Percentiles rank a stretch among this genome's conserved stretches.
Evolutionary conservation across 331 rosid genomes (phyloP).

Genomic region (Acacia concinna): DNA sequence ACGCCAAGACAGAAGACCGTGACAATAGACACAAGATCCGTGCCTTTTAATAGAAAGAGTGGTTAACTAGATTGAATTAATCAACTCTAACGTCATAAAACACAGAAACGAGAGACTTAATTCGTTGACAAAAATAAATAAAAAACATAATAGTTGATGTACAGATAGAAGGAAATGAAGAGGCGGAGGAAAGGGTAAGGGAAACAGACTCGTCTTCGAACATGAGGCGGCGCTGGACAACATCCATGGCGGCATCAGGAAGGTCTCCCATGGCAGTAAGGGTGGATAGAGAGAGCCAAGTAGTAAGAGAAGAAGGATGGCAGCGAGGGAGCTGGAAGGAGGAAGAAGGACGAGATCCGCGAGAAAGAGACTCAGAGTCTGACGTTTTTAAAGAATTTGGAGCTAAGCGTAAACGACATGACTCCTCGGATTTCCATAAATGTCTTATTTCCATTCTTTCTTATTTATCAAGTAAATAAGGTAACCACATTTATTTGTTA

Average conservation of each 20-base stretch:
- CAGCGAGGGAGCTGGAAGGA: not conserved
- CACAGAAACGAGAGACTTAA: no score
- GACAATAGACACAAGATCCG: not conserved
- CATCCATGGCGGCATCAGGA: conserved; percentile 88
- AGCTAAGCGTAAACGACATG: conserved; percentile 25
- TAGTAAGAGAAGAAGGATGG: conserved; percentile 5
- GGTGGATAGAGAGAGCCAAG: conserved; percentile 34
- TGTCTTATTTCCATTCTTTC: not conserved
- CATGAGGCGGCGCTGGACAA: conserved; percentile 96
- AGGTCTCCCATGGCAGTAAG: conserved; percentile 57
- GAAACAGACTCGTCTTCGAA: conserved; percentile 84
- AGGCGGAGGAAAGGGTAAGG: not conserved
- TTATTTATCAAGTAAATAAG: not conserved
- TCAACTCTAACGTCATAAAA: not conserved
- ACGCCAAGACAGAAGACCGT: not conserved
- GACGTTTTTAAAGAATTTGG: conserved; percentile 29
- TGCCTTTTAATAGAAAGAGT: not conserved
- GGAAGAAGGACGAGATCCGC: conserved; percentile 30
- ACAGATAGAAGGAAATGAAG: not conserved
- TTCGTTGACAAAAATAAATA: not conserved
- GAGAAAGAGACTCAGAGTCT: not conserved
- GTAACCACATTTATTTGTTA: no score
- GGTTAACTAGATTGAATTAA: not conserved
- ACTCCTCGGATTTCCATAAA: not conserved
- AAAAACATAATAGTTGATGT: no score